A percentile compares a stretch with the other conserved stretches of the same genome.
phyloP scores from a whole-genome alignment of 208 protist species.

The Blastocrithidia nonstop region DNA sequence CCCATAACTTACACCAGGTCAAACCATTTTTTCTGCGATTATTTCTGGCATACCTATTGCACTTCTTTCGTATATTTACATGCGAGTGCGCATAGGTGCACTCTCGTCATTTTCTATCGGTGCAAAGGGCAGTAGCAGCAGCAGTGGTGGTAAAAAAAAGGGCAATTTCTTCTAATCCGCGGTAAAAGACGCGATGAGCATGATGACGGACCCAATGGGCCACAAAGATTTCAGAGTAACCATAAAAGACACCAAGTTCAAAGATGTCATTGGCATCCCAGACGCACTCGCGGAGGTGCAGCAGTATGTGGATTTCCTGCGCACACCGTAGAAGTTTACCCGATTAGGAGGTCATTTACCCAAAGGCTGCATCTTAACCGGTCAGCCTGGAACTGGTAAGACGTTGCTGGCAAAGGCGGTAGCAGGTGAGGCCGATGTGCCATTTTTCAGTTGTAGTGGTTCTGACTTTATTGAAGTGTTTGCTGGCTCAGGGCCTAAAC shows the following conservation, averaged over 20 bases:
- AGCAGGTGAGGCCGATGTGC: slow-evolving; percentile 84
- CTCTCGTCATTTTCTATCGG: no score
- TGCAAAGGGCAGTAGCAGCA: slow-evolving; percentile 12
- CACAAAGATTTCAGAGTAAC: slow-evolving; percentile 54
- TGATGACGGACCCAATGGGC: slow-evolving; percentile 54
- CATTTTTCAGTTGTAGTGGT: slow-evolving; percentile 91
- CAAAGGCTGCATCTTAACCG: slow-evolving; percentile 92
- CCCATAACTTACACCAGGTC: slow-evolving; percentile 32
- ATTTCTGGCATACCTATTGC: slow-evolving; percentile 46
- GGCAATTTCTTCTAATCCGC: no score
- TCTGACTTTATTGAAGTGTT: slow-evolving; percentile 96
- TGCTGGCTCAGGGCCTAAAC: slow-evolving; percentile 90
- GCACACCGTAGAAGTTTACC: slow-evolving; percentile 84
- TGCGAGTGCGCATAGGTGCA: slow-evolving; percentile 19
- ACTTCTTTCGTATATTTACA: slow-evolving; percentile 34
- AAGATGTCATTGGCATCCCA: slow-evolving; percentile 80
- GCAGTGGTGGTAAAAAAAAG: slow-evolving; percentile 25
- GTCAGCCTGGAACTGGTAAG: slow-evolving; percentile 95
- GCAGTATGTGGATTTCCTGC: slow-evolving; percentile 94
- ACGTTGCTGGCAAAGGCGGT: slow-evolving; percentile 86
- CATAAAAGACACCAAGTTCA: slow-evolving; percentile 66
- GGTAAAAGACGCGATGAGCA: no score
- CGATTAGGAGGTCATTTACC: slow-evolving; percentile 90
- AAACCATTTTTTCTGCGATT: slow-evolving; percentile 31
- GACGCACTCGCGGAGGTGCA: slow-evolving; percentile 91